Conservation (phyloP, 805 yeast genomes). For the Cephaloascus fragrans region DNA sequence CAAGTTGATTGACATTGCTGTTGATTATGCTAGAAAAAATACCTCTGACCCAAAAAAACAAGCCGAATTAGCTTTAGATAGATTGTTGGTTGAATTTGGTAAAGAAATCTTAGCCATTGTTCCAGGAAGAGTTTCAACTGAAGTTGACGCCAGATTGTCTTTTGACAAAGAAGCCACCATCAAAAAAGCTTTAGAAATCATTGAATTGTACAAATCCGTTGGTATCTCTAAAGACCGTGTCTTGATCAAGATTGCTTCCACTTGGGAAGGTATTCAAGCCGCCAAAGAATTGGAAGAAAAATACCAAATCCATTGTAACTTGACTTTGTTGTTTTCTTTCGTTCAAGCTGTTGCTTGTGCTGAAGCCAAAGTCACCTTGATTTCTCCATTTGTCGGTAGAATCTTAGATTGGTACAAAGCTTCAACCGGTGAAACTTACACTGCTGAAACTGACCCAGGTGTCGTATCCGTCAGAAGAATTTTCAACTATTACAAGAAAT, state of each 20-base stretch:
- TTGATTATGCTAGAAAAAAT: constrained; percentile 66
- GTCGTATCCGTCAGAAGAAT: constrained; percentile 80
- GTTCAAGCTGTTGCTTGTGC: constrained; percentile 99
- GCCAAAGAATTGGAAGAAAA: constrained; percentile 90
- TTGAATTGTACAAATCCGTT: constrained; percentile 70
- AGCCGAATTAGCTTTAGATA: constrained; percentile 80
- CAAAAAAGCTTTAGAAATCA: constrained; percentile 87
- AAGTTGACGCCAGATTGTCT: constrained; percentile 97
- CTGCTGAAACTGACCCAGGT: constrained; percentile 88
- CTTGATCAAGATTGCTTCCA: constrained; percentile 92
- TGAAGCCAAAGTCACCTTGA: constrained; percentile 91
- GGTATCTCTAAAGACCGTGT: constrained; percentile 88
- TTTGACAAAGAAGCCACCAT: constrained; percentile 92
- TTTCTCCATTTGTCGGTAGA: constrained; percentile 99
- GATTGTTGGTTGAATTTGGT: constrained; percentile 93
- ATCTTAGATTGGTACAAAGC: constrained; percentile 98
- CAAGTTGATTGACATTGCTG: constrained; percentile 81
- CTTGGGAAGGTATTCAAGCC: constrained; percentile 99
- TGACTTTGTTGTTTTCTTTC: constrained; percentile 90
- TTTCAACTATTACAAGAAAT: constrained; percentile 97
- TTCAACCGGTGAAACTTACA: constrained; percentile 79
- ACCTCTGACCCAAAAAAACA: constrained; percentile 53
- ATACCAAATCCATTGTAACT: constrained; percentile 87
- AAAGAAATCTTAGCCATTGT: constrained; percentile 84
- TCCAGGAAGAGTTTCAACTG: constrained; percentile 99